Base-by-base conservation (phyloP, 164 flowering plant genomes). In the Annona squamosa region DNA sequence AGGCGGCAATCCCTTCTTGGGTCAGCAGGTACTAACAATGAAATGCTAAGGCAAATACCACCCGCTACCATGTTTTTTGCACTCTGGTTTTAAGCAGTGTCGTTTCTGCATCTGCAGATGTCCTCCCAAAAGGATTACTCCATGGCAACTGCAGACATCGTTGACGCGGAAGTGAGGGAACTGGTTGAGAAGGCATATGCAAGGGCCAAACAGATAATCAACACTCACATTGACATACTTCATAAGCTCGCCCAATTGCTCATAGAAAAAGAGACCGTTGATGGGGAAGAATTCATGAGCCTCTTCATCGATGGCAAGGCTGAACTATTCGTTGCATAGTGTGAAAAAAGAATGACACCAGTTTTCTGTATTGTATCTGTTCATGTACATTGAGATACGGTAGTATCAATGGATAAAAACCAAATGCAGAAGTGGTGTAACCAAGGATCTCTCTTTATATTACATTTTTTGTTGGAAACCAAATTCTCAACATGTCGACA, bases 211-310 rank as follows among this genome's bases (percentile, higher is more conserved):
- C 80, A 87, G 73, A 87, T 92, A 77, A 81, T 95, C 72, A 87
- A 84, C 16, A 89, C 96, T 26, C 99, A 93, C 78, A 83, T 90
- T 48, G 97, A 95, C 81, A 95, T 95, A 68, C 90, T 93, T 63
- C 97, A 91, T 90, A 89, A 91, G 83, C 98, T 95, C 69, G 92
- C 99, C 6, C 89, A 90, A 70, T 88, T 95, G 64, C 91, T 95
- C 12, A 91, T 95, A 19, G 97, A 95, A 87, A 94, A 94, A 79
- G 98, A 94, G 81, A 89, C 94, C 4, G 97, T 95, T 4, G 99
- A 93, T 71, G 98, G 99, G 10, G 97, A 92, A 79, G 98, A 95
- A 82, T 95, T 95, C 83, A 90, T 91, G 94, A 93, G 99, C 79
- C 94, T 93, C 68, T 95, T 90, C 83, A 93, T 95, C 45, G 99